Conservation (phyloP, 1,139 yeast species). For the Lodderomyces orthopsilosis region DNA sequence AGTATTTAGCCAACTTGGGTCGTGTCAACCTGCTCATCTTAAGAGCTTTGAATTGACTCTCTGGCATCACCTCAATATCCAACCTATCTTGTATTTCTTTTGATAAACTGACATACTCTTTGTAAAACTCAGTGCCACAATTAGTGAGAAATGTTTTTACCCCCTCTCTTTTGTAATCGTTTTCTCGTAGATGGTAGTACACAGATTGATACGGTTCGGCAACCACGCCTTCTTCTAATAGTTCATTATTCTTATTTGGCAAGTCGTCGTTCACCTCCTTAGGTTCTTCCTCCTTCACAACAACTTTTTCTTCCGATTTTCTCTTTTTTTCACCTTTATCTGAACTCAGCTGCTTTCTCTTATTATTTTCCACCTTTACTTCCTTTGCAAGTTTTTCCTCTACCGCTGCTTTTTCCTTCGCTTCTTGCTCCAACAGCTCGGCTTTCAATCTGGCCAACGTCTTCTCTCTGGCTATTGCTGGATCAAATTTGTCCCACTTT, state of each 20-base stretch:
- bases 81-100: conserved; percentile 15
- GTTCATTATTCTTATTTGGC: conserved; percentile 41
- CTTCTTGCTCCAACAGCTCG: conserved; percentile 14
- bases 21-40: conserved; percentile 30
- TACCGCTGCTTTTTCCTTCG: conserved; percentile 1
- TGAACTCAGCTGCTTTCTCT: conserved; percentile 30
- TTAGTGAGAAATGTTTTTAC: conserved; percentile 25
- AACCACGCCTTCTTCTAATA: conserved; percentile 39
- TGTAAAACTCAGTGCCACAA: conserved; percentile 23
- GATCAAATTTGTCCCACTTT: conserved; percentile 49
- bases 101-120: conserved; percentile 11
- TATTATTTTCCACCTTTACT: conserved; percentile 10
- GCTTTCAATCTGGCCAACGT: conserved; percentile 33
- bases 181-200: conserved; percentile 45
- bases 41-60: conserved; percentile 27
- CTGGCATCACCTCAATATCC: conserved; percentile 24
- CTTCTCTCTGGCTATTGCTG: conserved; percentile 37
- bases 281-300: conserved; percentile 3
- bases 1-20: conserved; percentile 34
- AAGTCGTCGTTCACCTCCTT: conserved; percentile 16
- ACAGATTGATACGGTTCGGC: conserved; percentile 52
- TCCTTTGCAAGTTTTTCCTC: neutral
- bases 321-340: conserved; percentile 26
- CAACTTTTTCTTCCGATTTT: conserved; percentile 15
- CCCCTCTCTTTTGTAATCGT: conserved; percentile 45